Evolutionary conservation across 169 alveolate species (phyloP).

Genomic region (Cryptosporidium sp.): DNA sequence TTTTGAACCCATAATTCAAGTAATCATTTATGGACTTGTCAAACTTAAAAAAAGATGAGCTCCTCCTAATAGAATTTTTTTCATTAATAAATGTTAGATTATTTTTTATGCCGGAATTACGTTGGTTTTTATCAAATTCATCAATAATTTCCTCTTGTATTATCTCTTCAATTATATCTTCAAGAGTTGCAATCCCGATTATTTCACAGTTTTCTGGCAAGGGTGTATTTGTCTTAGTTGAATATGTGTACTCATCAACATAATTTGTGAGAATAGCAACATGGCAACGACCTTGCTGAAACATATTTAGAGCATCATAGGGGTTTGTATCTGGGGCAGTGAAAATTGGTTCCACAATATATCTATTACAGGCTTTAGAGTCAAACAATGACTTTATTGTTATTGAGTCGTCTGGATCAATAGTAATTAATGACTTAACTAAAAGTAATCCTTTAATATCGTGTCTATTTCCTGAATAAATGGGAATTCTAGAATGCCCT

Average conservation of each 20-base stretch:
- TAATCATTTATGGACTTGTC: constrained; percentile 25
- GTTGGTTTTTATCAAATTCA: constrained; percentile 61
- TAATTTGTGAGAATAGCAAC: constrained; percentile 65
- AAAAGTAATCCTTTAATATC: constrained; percentile 85
- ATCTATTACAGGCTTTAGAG: constrained; percentile 30
- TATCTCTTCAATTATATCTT: constrained; percentile 66
- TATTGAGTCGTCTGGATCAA: constrained; percentile 69
- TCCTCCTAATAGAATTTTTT: background rate
- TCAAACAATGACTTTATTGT: constrained; percentile 55
- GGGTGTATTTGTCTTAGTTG: constrained; percentile 38
- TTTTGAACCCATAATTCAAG: background rate
- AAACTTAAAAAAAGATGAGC: constrained; percentile 48
- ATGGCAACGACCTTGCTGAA: constrained; percentile 76
- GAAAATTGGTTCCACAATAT: constrained; percentile 64
- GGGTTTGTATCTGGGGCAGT: constrained; percentile 72
- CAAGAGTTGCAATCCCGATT: constrained; percentile 71
- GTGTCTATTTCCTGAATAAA: constrained; percentile 81
- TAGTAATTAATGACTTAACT: constrained; percentile 82
- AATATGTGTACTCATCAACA: constrained; percentile 51
- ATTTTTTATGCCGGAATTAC: background rate
- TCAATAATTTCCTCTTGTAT: constrained; percentile 73
- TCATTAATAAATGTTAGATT: background rate
- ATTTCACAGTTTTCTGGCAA: constrained; percentile 54
- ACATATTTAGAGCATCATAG: constrained; percentile 59
- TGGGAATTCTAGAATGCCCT: constrained; percentile 90